These are phyloP conservation scores for Boletus pseudo-olivaceus DNA, from an alignment of 768 basidiomycete genomes.

Conservation along the genomic window DNA sequence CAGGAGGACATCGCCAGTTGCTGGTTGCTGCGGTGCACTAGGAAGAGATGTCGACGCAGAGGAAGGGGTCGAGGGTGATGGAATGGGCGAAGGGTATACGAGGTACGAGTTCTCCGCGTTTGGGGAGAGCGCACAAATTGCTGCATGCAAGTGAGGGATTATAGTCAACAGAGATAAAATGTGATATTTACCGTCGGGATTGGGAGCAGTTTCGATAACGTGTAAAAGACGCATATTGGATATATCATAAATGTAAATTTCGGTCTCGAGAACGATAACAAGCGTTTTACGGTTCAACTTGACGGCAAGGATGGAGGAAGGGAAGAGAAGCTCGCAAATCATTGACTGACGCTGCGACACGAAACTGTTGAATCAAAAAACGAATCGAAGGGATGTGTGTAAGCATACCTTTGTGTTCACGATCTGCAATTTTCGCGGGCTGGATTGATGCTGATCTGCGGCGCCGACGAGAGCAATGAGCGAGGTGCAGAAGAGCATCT, in stretches of 20 bases:
- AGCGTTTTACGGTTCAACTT: conserved; percentile 97
- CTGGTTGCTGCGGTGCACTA: conserved; percentile 39
- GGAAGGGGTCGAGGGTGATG: conserved; percentile 67
- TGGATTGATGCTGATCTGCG: conserved; percentile 86
- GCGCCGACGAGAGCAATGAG: conserved; percentile 96
- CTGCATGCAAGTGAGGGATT: conserved; percentile 38
- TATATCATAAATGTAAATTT: conserved; percentile 99
- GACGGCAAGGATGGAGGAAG: conserved; percentile 94
- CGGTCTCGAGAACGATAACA: conserved; percentile 93
- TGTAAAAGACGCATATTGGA: conserved; percentile 97
- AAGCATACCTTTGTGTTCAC: conserved; percentile 93
- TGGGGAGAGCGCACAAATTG: conserved; percentile 92
- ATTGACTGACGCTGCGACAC: conserved; percentile 81
- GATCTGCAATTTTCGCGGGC: conserved; percentile 92
- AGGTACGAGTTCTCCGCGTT: conserved; percentile 91
- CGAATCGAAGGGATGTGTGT: background rate
- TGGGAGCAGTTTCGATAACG: conserved; percentile 94
- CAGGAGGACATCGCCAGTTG: conserved; percentile 83
- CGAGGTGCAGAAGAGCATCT: conserved; percentile 99
- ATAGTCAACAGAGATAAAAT: background rate
- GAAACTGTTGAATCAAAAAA: background rate
- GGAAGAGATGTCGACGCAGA: conserved; percentile 38
- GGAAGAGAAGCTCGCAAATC: conserved; percentile 98
- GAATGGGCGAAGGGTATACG: conserved; percentile 93
- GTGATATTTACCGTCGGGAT: conserved; percentile 74